These are phyloP conservation scores for Diatrype stigma DNA, from an alignment of 2,329 filamentous ascomycete genomes.

Conservation along the genomic window DNA sequence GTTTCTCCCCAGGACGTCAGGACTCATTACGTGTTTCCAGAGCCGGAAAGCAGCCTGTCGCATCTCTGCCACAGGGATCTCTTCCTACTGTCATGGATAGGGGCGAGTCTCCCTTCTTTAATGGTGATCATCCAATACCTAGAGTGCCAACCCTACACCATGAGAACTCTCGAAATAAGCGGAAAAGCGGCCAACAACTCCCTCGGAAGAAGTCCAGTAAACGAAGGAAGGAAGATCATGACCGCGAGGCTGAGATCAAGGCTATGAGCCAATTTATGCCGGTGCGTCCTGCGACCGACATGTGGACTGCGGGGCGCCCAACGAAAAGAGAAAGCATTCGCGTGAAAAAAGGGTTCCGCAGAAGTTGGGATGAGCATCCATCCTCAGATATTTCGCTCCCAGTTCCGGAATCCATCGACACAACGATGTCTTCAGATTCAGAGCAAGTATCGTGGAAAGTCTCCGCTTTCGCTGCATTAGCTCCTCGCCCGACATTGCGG, in stretches of 20 bases:
- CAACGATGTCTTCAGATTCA: conserved; percentile 69
- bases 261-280: conserved; percentile 72
- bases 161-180: conserved; percentile 51
- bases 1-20: conserved; percentile 57
- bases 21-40: conserved; percentile 47
- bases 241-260: conserved; percentile 83
- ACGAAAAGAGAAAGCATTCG: conserved; percentile 63
- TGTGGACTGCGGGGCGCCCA: conserved; percentile 56
- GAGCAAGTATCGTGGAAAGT: conserved; percentile 77
- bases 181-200: conserved; percentile 51
- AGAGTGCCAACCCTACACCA: conserved; percentile 52
- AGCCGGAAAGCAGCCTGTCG: conserved; percentile 21
- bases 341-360: conserved; percentile 48
- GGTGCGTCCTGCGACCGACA: conserved; percentile 56
- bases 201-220: conserved; percentile 71
- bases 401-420: conserved; percentile 68
- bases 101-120: conserved; percentile 6
- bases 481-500: conserved; percentile 78
- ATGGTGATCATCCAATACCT: conserved; percentile 18
- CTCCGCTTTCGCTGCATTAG: conserved; percentile 73
- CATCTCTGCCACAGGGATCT: conserved; percentile 17
- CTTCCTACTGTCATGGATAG: conserved; percentile 10
- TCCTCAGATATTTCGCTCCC: conserved; percentile 73
- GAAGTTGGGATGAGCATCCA: conserved; percentile 53
- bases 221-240: conserved; percentile 68